A percentile compares a stretch with the other conserved stretches of the same genome.
Conservation (phyloP, 306 rosid species). For the Gastrolobium villosum region DNA sequence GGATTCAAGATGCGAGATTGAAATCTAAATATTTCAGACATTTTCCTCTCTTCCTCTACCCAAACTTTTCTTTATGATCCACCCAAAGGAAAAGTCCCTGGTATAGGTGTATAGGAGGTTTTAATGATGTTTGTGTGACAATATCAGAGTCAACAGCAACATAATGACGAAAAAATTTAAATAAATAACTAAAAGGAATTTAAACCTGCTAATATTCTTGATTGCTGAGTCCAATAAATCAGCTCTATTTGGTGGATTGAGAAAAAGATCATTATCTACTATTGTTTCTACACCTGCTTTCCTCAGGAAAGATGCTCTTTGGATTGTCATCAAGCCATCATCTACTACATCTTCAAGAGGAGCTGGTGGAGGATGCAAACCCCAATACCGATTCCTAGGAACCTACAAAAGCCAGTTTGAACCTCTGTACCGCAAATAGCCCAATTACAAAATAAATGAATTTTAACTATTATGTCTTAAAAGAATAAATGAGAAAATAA, state of each 20-base stretch:
- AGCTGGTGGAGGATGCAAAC: constrained; percentile 99
- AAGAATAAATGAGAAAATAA: not conserved
- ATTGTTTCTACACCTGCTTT: constrained; percentile 97
- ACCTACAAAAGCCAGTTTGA: constrained; percentile 75
- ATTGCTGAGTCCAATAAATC: constrained; percentile 92
- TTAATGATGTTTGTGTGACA: constrained; percentile 7
- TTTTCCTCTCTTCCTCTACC: constrained; percentile 30
- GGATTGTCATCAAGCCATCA: constrained; percentile 89
- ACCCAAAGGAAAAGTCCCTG: constrained; percentile 2
- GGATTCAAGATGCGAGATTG: not conserved
- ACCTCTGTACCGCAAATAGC: constrained; percentile 49
- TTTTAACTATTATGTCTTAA: constrained; percentile 7
- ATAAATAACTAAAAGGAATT: constrained; percentile 33
- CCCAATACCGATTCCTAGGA: constrained; percentile 98
- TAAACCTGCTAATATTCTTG: constrained; percentile 84
- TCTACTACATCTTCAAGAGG: constrained; percentile 98
- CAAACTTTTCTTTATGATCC: constrained; percentile 14
- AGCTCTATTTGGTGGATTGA: constrained; percentile 84
- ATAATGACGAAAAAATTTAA: not conserved
- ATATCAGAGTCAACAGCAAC: constrained; percentile 4
- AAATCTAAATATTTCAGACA: constrained; percentile 27
- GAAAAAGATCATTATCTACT: constrained; percentile 73
- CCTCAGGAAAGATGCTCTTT: constrained; percentile 91
- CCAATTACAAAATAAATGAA: constrained; percentile 31
- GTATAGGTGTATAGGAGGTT: not conserved